Evolutionary conservation across 345 rosid species (phyloP).

Genomic region (Linum usitatissimum): DNA sequence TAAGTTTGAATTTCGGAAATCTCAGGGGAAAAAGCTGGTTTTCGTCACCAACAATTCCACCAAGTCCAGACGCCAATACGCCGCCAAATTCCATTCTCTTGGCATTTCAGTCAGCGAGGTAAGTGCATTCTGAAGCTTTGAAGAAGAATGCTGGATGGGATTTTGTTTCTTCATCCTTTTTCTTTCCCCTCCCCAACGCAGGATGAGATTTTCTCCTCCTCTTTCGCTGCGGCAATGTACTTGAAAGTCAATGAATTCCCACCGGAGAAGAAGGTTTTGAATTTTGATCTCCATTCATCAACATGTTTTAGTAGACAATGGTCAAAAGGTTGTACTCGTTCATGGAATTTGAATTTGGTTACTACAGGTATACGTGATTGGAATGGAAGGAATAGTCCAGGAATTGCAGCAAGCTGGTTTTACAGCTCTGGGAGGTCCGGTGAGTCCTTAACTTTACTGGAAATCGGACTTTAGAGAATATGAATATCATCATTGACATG

Average conservation of each 20-base stretch:
- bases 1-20: too few species aligned
- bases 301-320: not conserved
- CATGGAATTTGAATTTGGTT: not conserved
- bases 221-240: conserved; percentile 88
- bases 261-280: conserved; percentile 53
- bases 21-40: conserved; percentile 68
- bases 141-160: too few species aligned
- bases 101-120: conserved; percentile 76
- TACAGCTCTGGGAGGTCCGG: conserved; percentile 82
- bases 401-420: conserved; percentile 68
- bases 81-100: conserved; percentile 55
- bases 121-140: not conserved
- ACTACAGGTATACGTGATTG: conserved; percentile 71
- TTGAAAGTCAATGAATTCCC: conserved; percentile 70
- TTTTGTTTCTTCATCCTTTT: conserved; percentile 1
- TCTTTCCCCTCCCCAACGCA: too few species aligned
- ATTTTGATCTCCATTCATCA: not conserved
- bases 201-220: conserved; percentile 91
- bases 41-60: conserved; percentile 83
- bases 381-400: conserved; percentile 69
- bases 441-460: conserved; percentile 23
- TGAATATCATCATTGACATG: too few species aligned
- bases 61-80: conserved; percentile 66
- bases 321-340: not conserved
- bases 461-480: too few species aligned